Conservation (phyloP, 2,329 filamentous ascomycete genomes). For the Didymella lethalis region DNA sequence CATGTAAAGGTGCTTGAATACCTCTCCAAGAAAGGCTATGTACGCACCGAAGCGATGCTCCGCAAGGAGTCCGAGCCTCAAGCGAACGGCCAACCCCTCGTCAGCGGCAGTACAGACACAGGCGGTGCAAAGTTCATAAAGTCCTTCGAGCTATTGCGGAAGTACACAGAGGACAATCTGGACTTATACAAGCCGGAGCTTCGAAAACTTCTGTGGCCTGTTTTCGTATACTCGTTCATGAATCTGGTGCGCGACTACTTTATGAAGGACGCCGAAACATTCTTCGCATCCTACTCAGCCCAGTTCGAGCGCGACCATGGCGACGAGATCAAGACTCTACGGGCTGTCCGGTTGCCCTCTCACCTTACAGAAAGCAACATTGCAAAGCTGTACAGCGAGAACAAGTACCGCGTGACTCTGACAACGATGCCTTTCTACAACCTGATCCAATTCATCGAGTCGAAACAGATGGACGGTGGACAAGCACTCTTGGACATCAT, state of each 20-base stretch:
- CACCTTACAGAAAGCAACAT: conserved; percentile 79
- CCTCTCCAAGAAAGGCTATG: conserved; percentile 93
- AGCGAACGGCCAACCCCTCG: conserved; percentile 80
- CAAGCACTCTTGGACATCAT: conserved; percentile 79
- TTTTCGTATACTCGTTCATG: conserved; percentile 93
- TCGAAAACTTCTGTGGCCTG: conserved; percentile 85
- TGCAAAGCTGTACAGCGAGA: conserved; percentile 81
- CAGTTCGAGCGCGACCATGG: conserved; percentile 78
- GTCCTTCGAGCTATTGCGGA: conserved; percentile 75
- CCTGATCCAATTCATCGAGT: conserved; percentile 86
- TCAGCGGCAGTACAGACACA: conserved; percentile 68
- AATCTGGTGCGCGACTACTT: conserved; percentile 78
- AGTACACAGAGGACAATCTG: conserved; percentile 90
- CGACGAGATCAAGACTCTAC: conserved; percentile 80
- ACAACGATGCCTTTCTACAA: conserved; percentile 84
- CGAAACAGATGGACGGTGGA: conserved; percentile 82
- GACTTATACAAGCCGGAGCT: conserved; percentile 94
- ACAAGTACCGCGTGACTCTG: conserved; percentile 90
- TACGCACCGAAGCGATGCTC: conserved; percentile 88
- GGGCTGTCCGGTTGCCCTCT: conserved; percentile 75
- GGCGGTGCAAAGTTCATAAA: conserved; percentile 80
- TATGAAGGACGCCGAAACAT: conserved; percentile 73
- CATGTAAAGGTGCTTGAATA: conserved; percentile 82
- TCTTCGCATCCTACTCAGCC: conserved; percentile 73
- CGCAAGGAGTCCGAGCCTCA: conserved; percentile 87